Conservation (phyloP, 2,329 filamentous ascomycete genomes). For the Hymenoscyphus fraxineus region DNA sequence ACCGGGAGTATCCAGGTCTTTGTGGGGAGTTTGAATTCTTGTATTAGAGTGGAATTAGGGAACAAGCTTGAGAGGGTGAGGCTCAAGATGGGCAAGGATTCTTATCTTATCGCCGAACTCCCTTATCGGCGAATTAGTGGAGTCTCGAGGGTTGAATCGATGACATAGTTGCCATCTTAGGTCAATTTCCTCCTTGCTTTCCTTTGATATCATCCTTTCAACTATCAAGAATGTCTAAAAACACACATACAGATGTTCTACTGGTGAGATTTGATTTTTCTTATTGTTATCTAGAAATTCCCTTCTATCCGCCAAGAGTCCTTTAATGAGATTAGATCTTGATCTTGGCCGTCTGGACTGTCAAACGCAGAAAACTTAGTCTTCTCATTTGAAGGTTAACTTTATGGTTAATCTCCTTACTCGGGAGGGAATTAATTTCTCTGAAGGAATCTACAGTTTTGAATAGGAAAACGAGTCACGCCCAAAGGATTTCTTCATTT, state of each 20-base stretch:
- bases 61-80: not conserved
- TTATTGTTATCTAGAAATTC: not conserved
- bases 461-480: too few relatives aligned
- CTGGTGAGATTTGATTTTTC: constrained; percentile 42
- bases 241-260: constrained; percentile 52
- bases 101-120: not conserved
- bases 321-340: too few relatives aligned
- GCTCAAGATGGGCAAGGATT: not conserved
- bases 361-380: too few relatives aligned
- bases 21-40: not conserved
- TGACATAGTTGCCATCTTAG: constrained; percentile 10
- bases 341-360: too few relatives aligned
- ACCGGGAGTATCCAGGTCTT: not conserved
- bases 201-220: not conserved
- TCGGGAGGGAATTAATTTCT: too few relatives aligned
- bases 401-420: too few relatives aligned
- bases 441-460: too few relatives aligned
- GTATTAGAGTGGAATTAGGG: not conserved
- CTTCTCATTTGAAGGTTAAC: too few relatives aligned
- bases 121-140: not conserved
- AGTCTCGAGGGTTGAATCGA: constrained; percentile 1
- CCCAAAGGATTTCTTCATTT: too few relatives aligned
- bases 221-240: constrained; percentile 40
- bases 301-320: not conserved
- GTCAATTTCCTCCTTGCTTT: not conserved